A percentile compares a stretch with the other conserved stretches of the same genome.
Evolutionary conservation across 805 yeast species (phyloP).

Genomic region (Saturnispora gosingensis): DNA sequence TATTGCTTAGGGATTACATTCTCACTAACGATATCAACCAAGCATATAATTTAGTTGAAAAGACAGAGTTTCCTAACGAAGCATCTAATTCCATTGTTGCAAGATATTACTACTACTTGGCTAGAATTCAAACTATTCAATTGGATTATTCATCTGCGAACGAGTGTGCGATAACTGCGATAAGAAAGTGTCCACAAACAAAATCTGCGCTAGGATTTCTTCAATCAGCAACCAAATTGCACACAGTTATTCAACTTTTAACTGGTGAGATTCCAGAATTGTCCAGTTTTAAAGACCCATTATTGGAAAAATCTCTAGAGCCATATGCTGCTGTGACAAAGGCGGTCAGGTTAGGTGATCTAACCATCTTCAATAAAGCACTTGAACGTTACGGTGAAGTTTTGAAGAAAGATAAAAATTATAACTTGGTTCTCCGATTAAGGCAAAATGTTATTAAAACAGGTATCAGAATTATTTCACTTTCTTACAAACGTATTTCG

Average conservation of each 20-base stretch:
- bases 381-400: slow-evolving; percentile 50
- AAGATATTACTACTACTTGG: slow-evolving; percentile 82
- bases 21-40: slow-evolving; percentile 71
- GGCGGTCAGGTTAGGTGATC: slow-evolving; percentile 89
- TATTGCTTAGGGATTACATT: slow-evolving; percentile 73
- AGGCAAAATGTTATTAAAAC: slow-evolving; percentile 97
- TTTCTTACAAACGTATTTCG: slow-evolving; percentile 85
- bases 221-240: slow-evolving; percentile 82
- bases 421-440: slow-evolving; percentile 75
- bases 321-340: slow-evolving; percentile 84
- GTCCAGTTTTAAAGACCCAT: slow-evolving; percentile 60
- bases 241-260: slow-evolving; percentile 78
- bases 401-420: slow-evolving; percentile 70
- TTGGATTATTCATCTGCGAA: slow-evolving; percentile 85
- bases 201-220: slow-evolving; percentile 75
- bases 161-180: slow-evolving; percentile 87
- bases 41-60: slow-evolving; percentile 83
- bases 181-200: slow-evolving; percentile 93
- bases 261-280: slow-evolving; percentile 97
- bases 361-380: slow-evolving; percentile 67
- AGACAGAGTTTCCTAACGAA: slow-evolving; percentile 77
- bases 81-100: slow-evolving; percentile 80
- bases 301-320: slow-evolving; percentile 48
- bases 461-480: slow-evolving; percentile 86
- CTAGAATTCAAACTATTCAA: slow-evolving; percentile 86